These are phyloP conservation scores for Populus hybrid DNA, from an alignment of 441 rosid genomes.

Conservation along the genomic window DNA sequence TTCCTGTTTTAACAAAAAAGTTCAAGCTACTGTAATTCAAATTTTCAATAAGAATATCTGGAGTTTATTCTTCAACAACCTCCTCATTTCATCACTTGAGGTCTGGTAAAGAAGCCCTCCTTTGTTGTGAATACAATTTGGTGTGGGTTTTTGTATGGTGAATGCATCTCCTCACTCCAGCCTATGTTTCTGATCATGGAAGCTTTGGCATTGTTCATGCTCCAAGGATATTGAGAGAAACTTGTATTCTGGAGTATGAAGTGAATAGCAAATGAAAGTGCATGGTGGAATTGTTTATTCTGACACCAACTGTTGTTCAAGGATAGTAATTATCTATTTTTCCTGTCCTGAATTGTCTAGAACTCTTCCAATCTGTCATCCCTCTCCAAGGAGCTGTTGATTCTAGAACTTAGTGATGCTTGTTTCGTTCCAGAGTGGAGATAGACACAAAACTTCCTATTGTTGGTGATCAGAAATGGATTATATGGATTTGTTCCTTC, in stretches of 20 bases:
- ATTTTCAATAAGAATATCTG: not conserved
- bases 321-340: not conserved
- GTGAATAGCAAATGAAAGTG: not conserved
- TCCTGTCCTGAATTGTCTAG: conserved; percentile 1
- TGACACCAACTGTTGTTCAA: not conserved
- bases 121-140: not conserved
- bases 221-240: not conserved
- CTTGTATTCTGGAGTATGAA: not conserved
- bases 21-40: not conserved
- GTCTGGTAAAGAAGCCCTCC: not conserved
- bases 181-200: not conserved
- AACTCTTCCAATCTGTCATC: not conserved
- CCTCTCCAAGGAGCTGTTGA: not conserved
- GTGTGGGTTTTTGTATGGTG: not conserved
- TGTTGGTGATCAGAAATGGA: conserved; percentile 82
- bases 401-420: not conserved
- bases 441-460: conserved; percentile 83
- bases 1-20: not conserved
- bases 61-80: not conserved
- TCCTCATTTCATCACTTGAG: not conserved
- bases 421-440: conserved; percentile 56
- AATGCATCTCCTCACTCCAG: not conserved
- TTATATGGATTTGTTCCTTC: conserved; percentile 94
- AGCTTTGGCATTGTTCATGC: not conserved
- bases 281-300: not conserved